Percentiles rank a stretch among this genome's conserved stretches.
Evolutionary conservation across 441 rosid species (phyloP).

Genomic region (Kokia cookei): DNA sequence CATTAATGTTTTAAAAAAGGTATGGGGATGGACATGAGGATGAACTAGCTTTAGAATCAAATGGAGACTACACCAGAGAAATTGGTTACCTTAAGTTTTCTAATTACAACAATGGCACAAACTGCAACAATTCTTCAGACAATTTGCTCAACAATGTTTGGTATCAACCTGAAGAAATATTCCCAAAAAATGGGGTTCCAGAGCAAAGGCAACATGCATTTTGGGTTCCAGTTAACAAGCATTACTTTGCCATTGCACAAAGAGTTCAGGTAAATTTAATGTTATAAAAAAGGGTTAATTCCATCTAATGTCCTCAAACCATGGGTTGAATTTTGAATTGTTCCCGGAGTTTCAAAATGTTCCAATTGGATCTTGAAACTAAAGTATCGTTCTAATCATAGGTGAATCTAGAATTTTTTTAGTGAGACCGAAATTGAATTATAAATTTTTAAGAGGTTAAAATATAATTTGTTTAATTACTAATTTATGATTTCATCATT

Average conservation of each 20-base stretch:
- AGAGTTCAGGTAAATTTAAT: slow-evolving; percentile 24
- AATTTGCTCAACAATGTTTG: slow-evolving; percentile 57
- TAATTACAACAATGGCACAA: slow-evolving; percentile 11
- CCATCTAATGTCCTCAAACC: not conserved
- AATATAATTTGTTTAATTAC: too few relatives aligned
- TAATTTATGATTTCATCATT: too few relatives aligned
- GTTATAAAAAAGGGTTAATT: not conserved
- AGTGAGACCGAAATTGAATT: too few relatives aligned
- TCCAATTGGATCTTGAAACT: not conserved
- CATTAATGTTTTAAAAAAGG: slow-evolving; percentile 22
- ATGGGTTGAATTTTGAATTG: not conserved
- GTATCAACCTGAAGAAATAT: slow-evolving; percentile 76
- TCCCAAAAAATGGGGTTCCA: slow-evolving; percentile 50
- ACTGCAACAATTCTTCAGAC: not conserved
- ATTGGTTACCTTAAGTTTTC: slow-evolving; percentile 46
- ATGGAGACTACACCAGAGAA: slow-evolving; percentile 58
- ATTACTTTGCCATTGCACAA: slow-evolving; percentile 34
- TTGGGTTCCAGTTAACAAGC: slow-evolving; percentile 52
- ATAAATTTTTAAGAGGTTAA: too few relatives aligned
- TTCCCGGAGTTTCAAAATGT: not conserved
- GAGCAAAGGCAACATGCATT: slow-evolving; percentile 53
- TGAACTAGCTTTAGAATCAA: slow-evolving; percentile 46
- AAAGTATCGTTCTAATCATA: too few relatives aligned
- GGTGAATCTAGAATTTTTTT: too few relatives aligned
- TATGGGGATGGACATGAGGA: slow-evolving; percentile 50